phyloP scores from a whole-genome alignment of 2,329 filamentous ascomycete genomes.

The Exophiala bonariae region DNA sequence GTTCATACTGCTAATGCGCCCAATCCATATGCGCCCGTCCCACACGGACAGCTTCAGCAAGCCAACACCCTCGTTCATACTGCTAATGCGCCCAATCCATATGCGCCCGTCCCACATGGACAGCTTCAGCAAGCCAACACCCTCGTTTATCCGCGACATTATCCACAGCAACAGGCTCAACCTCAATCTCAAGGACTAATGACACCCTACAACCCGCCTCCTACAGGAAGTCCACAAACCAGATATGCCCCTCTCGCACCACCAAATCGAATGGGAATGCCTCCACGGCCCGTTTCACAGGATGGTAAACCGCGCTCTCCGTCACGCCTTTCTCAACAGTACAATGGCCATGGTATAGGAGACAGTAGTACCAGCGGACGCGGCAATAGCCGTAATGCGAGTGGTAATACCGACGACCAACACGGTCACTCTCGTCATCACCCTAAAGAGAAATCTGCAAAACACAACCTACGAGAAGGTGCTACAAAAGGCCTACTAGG shows the following conservation, averaged over 20 bases:
- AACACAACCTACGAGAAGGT: constrained; percentile 33
- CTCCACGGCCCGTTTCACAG: constrained; percentile 23
- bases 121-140: constrained; percentile 7
- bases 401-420: constrained; percentile 13
- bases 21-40: constrained; percentile 14
- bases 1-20: constrained; percentile 19
- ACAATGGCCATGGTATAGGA: constrained; percentile 4
- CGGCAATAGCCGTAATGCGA: constrained; percentile 8
- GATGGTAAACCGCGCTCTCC: constrained; percentile 28
- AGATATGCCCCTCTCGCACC: constrained; percentile 13
- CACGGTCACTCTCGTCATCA: constrained; percentile 5
- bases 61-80: constrained; percentile 19
- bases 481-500: constrained; percentile 38
- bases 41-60: no score
- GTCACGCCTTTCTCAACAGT: constrained; percentile 22
- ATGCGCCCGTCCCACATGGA: constrained; percentile 10
- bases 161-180: background rate
- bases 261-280: constrained; percentile 10
- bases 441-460: constrained; percentile 22
- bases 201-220: constrained; percentile 1
- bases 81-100: constrained; percentile 17
- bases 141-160: constrained; percentile 11
- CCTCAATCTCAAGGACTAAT: constrained; percentile 5
- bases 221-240: constrained; percentile 2
- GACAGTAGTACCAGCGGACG: background rate